These are phyloP conservation scores for Pisolithus sp. DNA, from an alignment of 768 basidiomycete genomes.

Conservation along the genomic window DNA sequence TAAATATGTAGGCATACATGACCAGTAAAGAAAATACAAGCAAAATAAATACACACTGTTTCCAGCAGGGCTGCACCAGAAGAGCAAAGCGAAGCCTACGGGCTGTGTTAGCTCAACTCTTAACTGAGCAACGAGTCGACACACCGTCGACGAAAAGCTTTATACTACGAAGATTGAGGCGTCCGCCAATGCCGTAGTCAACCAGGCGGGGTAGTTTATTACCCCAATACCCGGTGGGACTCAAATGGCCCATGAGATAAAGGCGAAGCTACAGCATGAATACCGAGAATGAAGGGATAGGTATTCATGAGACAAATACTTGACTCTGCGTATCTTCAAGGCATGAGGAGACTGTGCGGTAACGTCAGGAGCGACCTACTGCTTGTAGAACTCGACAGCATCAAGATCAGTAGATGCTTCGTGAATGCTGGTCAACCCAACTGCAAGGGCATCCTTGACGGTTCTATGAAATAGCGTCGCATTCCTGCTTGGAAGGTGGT, in stretches of 20 bases:
- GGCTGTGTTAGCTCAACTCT: slow-evolving; percentile 3
- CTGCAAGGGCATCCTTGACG: slow-evolving; percentile 60
- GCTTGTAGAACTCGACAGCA: slow-evolving; percentile 57
- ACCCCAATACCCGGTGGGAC: slow-evolving; percentile 61
- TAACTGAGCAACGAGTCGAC: neutral
- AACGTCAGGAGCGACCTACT: slow-evolving; percentile 34
- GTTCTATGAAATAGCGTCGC: slow-evolving; percentile 59
- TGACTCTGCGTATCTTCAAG: slow-evolving; percentile 68
- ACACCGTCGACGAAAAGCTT: slow-evolving; percentile 76
- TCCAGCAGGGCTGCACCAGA: slow-evolving; percentile 86
- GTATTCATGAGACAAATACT: slow-evolving; percentile 32
- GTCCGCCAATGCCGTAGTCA: slow-evolving; percentile 48
- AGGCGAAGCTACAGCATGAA: slow-evolving; percentile 43
- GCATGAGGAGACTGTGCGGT: neutral
- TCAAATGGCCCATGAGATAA: slow-evolving; percentile 53
- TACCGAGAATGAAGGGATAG: neutral
- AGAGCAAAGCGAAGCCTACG: slow-evolving; percentile 79
- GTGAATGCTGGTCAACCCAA: slow-evolving; percentile 85
- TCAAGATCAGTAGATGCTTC: slow-evolving; percentile 58
- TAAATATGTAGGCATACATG: slow-evolving; percentile 36
- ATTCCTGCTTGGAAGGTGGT: slow-evolving; percentile 50
- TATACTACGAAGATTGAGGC: slow-evolving; percentile 55
- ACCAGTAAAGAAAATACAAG: neutral
- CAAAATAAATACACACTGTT: slow-evolving; percentile 32
- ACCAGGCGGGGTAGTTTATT: slow-evolving; percentile 50